Percentiles rank a stretch among this genome's conserved stretches.
phyloP scores from a whole-genome alignment of 257 asterid genomes.

The Solanum okadae region DNA sequence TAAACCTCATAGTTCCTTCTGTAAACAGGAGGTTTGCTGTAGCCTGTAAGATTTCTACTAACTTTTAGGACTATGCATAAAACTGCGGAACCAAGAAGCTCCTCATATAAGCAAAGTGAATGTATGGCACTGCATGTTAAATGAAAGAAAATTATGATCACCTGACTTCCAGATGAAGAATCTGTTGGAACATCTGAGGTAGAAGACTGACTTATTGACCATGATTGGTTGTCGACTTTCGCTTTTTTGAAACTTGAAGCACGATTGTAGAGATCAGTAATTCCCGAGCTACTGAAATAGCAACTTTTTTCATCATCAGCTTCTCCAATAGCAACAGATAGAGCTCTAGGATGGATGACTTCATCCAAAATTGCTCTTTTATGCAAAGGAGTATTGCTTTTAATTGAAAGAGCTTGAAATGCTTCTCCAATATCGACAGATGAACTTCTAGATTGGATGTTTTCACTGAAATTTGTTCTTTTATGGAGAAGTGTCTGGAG shows the following conservation, averaged over 20 bases:
- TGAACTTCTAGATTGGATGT: constrained; percentile 4
- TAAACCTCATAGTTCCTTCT: not conserved
- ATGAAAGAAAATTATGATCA: constrained; percentile 1
- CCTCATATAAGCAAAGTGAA: not conserved
- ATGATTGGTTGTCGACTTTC: constrained; percentile 8
- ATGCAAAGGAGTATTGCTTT: not conserved
- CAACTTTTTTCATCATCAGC: not conserved
- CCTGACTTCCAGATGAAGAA: constrained; percentile 41
- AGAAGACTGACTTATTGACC: constrained; percentile 23
- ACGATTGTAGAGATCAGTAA: not conserved
- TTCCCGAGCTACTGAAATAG: not conserved
- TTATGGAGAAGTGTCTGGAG: constrained; percentile 26
- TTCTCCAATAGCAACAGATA: not conserved
- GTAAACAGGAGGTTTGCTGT: not conserved
- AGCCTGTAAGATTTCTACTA: not conserved
- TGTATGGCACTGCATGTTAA: not conserved
- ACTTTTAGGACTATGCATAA: not conserved
- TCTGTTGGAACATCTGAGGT: constrained; percentile 23
- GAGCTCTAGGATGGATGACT: constrained; percentile 28
- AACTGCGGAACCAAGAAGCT: not conserved
- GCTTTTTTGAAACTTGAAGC: not conserved
- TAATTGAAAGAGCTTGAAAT: not conserved
- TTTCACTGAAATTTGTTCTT: constrained; percentile 28
- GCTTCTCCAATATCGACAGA: constrained; percentile 6
- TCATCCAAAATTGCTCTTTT: constrained; percentile 13